Percentiles rank a stretch among this genome's conserved stretches.
Conservation (phyloP, 208 protist species). For the Crithidia mellificae region DNA sequence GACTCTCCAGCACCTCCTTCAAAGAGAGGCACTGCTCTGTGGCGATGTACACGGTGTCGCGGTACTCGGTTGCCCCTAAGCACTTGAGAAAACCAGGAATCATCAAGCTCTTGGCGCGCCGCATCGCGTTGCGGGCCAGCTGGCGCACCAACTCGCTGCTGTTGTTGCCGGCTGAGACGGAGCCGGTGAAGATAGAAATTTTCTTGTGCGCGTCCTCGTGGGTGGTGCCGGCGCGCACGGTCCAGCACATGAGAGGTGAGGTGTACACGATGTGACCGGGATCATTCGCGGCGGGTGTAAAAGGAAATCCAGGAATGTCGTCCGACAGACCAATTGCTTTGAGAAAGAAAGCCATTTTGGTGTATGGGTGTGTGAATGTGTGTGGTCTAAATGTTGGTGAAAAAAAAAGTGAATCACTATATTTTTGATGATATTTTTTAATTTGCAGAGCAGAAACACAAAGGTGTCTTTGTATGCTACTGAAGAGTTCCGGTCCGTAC, state of each 20-base stretch:
- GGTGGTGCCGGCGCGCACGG: constrained; percentile 41
- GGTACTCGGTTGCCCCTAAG: constrained; percentile 65
- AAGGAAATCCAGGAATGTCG: constrained; percentile 77
- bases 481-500: too few relatives aligned
- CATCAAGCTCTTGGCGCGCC: constrained; percentile 72
- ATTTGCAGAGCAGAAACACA: too few relatives aligned
- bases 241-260: constrained; percentile 48
- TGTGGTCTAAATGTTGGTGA: too few relatives aligned
- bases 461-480: too few relatives aligned
- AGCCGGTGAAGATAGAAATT: constrained; percentile 67
- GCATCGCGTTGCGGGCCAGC: constrained; percentile 66
- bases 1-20: constrained; percentile 38
- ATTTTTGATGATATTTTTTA: too few relatives aligned
- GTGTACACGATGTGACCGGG: constrained; percentile 24
- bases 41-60: constrained; percentile 80
- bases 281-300: constrained; percentile 39
- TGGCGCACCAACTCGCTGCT: constrained; percentile 28
- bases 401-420: too few relatives aligned
- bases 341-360: constrained; percentile 58
- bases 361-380: too few relatives aligned
- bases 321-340: constrained; percentile 71
- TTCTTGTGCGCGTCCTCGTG: constrained; percentile 43
- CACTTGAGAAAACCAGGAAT: constrained; percentile 79
- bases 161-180: constrained; percentile 16
- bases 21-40: constrained; percentile 76